Evolutionary conservation across 1,284 basidiomycete species (phyloP).

Genomic region (Baeospora myosura): DNA sequence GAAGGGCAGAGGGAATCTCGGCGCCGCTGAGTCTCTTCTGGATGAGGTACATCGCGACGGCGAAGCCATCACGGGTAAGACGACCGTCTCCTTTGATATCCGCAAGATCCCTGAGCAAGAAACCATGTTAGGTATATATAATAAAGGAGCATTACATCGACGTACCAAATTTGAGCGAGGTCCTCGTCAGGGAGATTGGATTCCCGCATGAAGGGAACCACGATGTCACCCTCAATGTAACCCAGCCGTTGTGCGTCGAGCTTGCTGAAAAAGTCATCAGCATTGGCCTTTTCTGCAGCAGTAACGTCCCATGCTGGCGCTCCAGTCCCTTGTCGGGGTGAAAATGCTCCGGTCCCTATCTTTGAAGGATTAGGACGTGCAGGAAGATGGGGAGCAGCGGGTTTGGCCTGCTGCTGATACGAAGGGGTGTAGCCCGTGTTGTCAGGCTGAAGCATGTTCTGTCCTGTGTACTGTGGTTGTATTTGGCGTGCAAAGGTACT

Average conservation of each 20-base stretch:
- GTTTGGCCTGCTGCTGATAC: no score
- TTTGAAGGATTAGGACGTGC: conserved; percentile 35
- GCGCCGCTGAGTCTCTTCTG: conserved; percentile 83
- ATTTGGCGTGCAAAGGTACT: conserved; percentile 34
- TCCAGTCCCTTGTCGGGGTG: neutral
- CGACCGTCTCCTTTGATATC: conserved; percentile 88
- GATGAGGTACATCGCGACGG: conserved; percentile 94
- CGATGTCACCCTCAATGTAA: conserved; percentile 87
- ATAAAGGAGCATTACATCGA: conserved; percentile 5
- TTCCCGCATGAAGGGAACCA: conserved; percentile 94
- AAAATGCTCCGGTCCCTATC: conserved; percentile 24
- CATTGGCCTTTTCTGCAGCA: conserved; percentile 69
- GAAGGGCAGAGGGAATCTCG: conserved; percentile 70
- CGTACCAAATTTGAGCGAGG: conserved; percentile 89
- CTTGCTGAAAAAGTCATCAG: conserved; percentile 80
- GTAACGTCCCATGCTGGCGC: conserved; percentile 77
- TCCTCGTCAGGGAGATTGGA: conserved; percentile 81
- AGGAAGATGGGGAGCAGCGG: conserved; percentile 30
- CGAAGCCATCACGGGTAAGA: conserved; percentile 89
- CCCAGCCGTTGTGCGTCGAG: conserved; percentile 72
- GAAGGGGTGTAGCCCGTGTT: conserved; percentile 15
- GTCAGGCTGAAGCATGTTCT: conserved; percentile 35
- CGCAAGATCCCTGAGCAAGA: conserved; percentile 80
- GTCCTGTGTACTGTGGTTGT: conserved; percentile 62
- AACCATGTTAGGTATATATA: conserved; percentile 11